A percentile compares a stretch with the other conserved stretches of the same genome.
phyloP scores from a whole-genome alignment of 768 basidiomycete species.

The Lactarius akahatsu region DNA sequence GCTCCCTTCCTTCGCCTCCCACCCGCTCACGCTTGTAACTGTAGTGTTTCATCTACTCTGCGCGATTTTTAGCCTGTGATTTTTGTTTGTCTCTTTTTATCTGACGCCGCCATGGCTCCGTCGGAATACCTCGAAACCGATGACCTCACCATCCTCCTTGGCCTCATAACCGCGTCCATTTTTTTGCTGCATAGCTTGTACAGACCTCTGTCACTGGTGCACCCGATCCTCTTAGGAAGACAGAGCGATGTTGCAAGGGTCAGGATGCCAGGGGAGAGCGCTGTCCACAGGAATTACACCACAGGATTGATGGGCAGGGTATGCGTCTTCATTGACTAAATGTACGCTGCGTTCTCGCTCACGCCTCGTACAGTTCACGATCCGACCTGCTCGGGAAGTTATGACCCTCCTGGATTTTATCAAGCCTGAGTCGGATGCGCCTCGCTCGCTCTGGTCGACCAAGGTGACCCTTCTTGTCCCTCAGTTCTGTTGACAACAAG shows the following conservation, averaged over 20 bases:
- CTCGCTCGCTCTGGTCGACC: conserved; percentile 77
- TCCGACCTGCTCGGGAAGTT: conserved; percentile 69
- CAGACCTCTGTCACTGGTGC: conserved; percentile 81
- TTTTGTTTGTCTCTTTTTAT: neutral
- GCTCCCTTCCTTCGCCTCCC: neutral
- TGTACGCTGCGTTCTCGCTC: conserved; percentile 10
- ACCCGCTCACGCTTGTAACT: conserved; percentile 8
- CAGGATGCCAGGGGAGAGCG: conserved; percentile 77
- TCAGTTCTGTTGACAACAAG: neutral
- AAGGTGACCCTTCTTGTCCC: conserved; percentile 44
- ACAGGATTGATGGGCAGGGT: conserved; percentile 82
- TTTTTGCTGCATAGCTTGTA: conserved; percentile 77
- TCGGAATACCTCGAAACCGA: conserved; percentile 69
- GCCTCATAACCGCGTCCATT: conserved; percentile 70
- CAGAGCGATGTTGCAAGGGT: conserved; percentile 89
- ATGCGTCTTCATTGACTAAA: conserved; percentile 33
- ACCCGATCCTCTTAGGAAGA: conserved; percentile 89
- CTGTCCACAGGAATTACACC: conserved; percentile 87
- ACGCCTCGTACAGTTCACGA: conserved; percentile 57
- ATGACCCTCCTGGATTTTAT: conserved; percentile 66
- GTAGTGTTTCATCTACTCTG: neutral
- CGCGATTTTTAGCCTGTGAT: neutral
- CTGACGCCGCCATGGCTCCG: conserved; percentile 37
- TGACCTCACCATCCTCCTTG: conserved; percentile 75
- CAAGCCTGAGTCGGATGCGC: conserved; percentile 60